These are phyloP conservation scores for Fusarium xyrophilum DNA, from an alignment of 2,329 filamentous ascomycete genomes.

Conservation along the genomic window DNA sequence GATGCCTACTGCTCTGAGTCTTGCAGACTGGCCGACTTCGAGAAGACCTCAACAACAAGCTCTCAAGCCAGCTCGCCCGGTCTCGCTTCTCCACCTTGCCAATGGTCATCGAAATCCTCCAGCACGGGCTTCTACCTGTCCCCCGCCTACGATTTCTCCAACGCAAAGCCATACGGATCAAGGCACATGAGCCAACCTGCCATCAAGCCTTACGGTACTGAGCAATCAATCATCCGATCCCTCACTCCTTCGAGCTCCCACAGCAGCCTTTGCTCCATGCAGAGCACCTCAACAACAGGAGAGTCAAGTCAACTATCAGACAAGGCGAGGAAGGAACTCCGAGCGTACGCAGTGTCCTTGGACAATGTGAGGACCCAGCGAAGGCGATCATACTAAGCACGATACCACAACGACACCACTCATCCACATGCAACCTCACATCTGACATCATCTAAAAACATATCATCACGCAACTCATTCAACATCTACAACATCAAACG, in stretches of 20 bases:
- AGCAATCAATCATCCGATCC: conserved; percentile 46
- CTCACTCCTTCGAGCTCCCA: conserved; percentile 80
- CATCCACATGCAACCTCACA: neutral
- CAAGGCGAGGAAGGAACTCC: conserved; percentile 78
- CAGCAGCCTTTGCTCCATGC: conserved; percentile 82
- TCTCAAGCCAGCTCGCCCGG: conserved; percentile 66
- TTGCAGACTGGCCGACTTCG: conserved; percentile 86
- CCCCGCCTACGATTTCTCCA: conserved; percentile 77
- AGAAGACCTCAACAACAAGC: conserved; percentile 68
- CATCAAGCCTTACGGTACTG: conserved; percentile 38
- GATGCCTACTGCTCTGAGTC: conserved; percentile 91
- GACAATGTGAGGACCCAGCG: conserved; percentile 75
- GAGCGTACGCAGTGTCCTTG: conserved; percentile 86
- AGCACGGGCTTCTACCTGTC: conserved; percentile 69
- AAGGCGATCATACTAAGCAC: conserved; percentile 60
- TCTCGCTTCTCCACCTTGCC: conserved; percentile 58
- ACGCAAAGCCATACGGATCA: conserved; percentile 64
- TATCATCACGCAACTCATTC: conserved; percentile 44
- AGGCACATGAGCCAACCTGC: conserved; percentile 49
- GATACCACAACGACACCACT: conserved; percentile 17
- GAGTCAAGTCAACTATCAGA: conserved; percentile 70
- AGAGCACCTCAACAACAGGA: conserved; percentile 64
- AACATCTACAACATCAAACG: conserved; percentile 35
- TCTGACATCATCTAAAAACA: conserved; percentile 15
- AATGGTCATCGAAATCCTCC: conserved; percentile 52